Evolutionary conservation across 768 basidiomycete species (phyloP).

Genomic region (Lactarius quietus): DNA sequence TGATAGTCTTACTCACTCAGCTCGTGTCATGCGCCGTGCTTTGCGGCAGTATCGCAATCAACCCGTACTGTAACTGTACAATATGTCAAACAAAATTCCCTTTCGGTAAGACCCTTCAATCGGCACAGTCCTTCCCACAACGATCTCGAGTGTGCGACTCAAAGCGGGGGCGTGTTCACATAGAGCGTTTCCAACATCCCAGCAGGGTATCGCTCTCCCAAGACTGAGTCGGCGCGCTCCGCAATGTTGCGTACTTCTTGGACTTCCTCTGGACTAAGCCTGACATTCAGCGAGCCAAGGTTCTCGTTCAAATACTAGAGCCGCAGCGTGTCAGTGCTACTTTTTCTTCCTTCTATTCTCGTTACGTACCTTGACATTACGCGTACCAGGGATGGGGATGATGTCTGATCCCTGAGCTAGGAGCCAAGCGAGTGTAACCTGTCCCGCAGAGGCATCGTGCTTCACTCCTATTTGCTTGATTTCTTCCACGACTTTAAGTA

Average conservation of each 20-base stretch:
- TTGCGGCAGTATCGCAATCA: background rate
- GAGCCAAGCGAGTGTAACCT: slow-evolving; percentile 49
- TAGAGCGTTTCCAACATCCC: slow-evolving; percentile 10
- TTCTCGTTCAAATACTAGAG: slow-evolving; percentile 22
- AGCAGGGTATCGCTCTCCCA: slow-evolving; percentile 18
- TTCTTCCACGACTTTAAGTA: slow-evolving; percentile 38
- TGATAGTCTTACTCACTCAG: background rate
- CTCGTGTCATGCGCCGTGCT: background rate
- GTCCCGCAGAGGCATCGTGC: slow-evolving; percentile 42
- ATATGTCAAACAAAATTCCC: background rate
- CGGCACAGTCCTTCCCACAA: background rate
- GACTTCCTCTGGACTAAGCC: slow-evolving; percentile 16
- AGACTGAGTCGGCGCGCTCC: slow-evolving; percentile 15
- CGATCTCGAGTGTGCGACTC: background rate
- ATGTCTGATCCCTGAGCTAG: slow-evolving; percentile 46
- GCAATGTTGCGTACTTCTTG: slow-evolving; percentile 17
- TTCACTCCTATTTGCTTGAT: slow-evolving; percentile 37
- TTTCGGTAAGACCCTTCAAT: background rate
- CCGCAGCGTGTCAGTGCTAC: background rate
- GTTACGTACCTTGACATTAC: slow-evolving; percentile 34
- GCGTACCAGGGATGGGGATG: slow-evolving; percentile 48
- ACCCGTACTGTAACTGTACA: background rate
- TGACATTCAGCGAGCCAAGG: slow-evolving; percentile 12
- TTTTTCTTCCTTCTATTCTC: background rate
- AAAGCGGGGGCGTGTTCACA: slow-evolving; percentile 10